Conservation (phyloP, 805 yeast species). For the Saturnispora ahearnii region DNA sequence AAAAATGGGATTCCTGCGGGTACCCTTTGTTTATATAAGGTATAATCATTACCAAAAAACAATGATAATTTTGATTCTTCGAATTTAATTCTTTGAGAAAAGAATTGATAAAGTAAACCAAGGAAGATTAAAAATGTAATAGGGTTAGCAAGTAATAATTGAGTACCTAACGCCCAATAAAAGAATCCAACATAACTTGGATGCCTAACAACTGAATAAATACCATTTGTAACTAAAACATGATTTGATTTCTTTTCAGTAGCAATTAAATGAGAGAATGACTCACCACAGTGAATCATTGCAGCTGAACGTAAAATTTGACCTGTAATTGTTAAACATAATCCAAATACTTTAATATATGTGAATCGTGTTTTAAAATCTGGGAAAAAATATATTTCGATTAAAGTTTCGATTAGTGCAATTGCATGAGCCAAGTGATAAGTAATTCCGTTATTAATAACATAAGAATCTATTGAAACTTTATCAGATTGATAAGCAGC, state of each 20-base stretch:
- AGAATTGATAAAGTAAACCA: conserved; percentile 58
- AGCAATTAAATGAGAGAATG: conserved; percentile 77
- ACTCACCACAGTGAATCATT: conserved; percentile 80
- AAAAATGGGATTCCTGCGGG: conserved; percentile 62
- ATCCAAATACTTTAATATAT: conserved; percentile 34
- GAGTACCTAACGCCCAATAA: conserved; percentile 89
- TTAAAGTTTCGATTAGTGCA: conserved; percentile 42
- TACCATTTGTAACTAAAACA: conserved; percentile 59
- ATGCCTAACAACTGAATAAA: conserved; percentile 63
- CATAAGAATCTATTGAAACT: conserved; percentile 61
- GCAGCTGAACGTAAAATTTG: conserved; percentile 65
- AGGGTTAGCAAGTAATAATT: conserved; percentile 60
- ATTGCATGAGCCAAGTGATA: conserved; percentile 49
- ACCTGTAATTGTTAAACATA: conserved; percentile 42
- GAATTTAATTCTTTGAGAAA: conserved; percentile 50
- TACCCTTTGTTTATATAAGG: conserved; percentile 39
- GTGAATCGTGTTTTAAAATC: conserved; percentile 26
- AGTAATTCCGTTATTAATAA: conserved; percentile 52
- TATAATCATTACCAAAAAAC: conserved; percentile 68
- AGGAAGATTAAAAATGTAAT: conserved; percentile 47
- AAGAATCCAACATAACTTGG: conserved; percentile 90
- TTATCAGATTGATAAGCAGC: conserved; percentile 61
- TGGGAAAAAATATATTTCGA: conserved; percentile 38
- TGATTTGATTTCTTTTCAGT: conserved; percentile 46
- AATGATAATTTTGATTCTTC: conserved; percentile 60